Percentiles rank a stretch among this genome's conserved stretches.
Evolutionary conservation across 1,139 yeast genomes (phyloP).

Genomic region (Yamadazyma epiphylla): DNA sequence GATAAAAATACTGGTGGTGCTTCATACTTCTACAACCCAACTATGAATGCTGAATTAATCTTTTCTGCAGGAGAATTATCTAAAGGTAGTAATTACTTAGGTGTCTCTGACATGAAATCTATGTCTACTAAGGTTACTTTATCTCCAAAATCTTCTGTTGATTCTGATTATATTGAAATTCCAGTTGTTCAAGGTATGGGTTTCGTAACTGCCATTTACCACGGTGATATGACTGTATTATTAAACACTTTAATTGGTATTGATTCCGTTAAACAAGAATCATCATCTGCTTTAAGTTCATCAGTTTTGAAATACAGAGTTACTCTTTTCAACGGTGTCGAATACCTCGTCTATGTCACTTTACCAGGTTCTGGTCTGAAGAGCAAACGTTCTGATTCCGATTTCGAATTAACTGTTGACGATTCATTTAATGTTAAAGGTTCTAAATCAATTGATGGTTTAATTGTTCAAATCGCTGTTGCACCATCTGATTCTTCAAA

Average conservation of each 20-base stretch:
- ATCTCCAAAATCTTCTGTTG: slow-evolving; percentile 22
- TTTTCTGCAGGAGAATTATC: slow-evolving; percentile 53
- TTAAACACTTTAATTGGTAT: slow-evolving; percentile 56
- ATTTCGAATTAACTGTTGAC: slow-evolving; percentile 33
- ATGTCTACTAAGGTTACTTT: slow-evolving; percentile 55
- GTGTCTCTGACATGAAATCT: slow-evolving; percentile 47
- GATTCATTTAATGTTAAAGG: slow-evolving; percentile 40
- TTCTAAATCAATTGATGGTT: slow-evolving; percentile 45
- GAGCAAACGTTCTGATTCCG: slow-evolving; percentile 7
- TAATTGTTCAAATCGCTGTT: slow-evolving; percentile 58
- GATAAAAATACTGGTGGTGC: slow-evolving; percentile 22
- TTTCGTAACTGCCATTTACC: slow-evolving; percentile 62
- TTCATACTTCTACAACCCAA: slow-evolving; percentile 53
- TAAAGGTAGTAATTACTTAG: slow-evolving; percentile 28
- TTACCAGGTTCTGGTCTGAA: slow-evolving; percentile 32
- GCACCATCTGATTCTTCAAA: slow-evolving; percentile 33
- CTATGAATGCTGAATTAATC: slow-evolving; percentile 47
- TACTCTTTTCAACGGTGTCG: slow-evolving; percentile 45
- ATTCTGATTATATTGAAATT: slow-evolving; percentile 29
- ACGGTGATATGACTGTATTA: slow-evolving; percentile 50
- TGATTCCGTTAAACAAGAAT: slow-evolving; percentile 40
- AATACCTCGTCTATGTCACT: slow-evolving; percentile 59
- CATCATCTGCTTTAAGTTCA: slow-evolving; percentile 36
- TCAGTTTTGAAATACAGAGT: slow-evolving; percentile 62
- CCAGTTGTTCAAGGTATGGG: slow-evolving; percentile 75